Conservation (phyloP, 2,329 filamentous ascomycete species). For the Colletotrichum liaoningense region DNA sequence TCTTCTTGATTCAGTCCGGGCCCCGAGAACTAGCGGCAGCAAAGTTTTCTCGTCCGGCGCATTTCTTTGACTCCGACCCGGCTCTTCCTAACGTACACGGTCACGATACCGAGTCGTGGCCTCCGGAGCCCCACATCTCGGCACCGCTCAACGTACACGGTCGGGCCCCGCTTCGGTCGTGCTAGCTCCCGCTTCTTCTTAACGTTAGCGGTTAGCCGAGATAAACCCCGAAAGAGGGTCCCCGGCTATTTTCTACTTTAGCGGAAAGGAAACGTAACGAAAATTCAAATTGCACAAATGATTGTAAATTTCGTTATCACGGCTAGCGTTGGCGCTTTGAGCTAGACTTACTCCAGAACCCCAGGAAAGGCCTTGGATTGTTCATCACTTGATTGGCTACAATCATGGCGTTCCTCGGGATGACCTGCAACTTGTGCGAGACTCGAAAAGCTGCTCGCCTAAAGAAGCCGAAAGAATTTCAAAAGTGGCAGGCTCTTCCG, state of each 20-base stretch:
- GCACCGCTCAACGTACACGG: constrained; percentile 19
- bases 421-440: no score
- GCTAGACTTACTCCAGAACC: neutral
- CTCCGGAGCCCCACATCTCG: constrained; percentile 18
- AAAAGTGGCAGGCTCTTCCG: no score
- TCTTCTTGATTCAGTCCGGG: neutral
- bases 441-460: no score
- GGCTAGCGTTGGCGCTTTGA: neutral
- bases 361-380: neutral
- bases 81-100: constrained; percentile 27
- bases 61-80: constrained; percentile 9
- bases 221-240: neutral
- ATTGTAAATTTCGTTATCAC: neutral
- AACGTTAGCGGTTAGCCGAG: neutral
- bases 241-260: neutral
- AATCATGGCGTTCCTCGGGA: no score
- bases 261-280: neutral
- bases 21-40: neutral
- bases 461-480: no score
- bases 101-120: constrained; percentile 1
- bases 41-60: neutral
- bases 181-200: constrained; percentile 8
- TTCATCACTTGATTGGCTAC: no score
- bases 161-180: constrained; percentile 15
- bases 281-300: neutral